Conservation (phyloP, 495 filamentous ascomycete species). For the Tuber borchii region DNA sequence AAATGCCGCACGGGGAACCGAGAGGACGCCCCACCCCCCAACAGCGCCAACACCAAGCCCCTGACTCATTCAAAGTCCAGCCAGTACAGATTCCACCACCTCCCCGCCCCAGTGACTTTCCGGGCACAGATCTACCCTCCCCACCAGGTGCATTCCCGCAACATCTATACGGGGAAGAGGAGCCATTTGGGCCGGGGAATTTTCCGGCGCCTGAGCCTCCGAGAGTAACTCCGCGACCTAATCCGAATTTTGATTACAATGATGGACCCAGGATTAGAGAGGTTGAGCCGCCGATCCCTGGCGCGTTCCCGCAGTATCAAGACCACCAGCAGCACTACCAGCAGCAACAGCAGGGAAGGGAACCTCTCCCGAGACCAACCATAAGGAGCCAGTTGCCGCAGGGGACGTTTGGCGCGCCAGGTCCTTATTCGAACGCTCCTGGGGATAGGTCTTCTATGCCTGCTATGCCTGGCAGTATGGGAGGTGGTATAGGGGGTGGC, state of each 20-base stretch:
- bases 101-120: neutral
- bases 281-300: neutral
- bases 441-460: neutral
- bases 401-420: neutral
- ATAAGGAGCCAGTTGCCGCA: neutral
- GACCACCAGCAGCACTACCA: neutral
- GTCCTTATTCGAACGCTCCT: neutral
- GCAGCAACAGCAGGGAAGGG: neutral
- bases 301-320: neutral
- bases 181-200: neutral
- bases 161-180: neutral
- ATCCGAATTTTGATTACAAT: neutral
- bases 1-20: neutral
- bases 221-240: neutral
- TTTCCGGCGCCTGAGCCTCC: neutral
- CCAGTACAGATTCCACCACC: constrained; percentile 1
- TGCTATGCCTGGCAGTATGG: neutral
- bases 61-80: neutral
- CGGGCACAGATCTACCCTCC: neutral
- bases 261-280: neutral
- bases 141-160: neutral
- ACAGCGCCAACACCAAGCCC: neutral
- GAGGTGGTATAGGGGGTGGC: neutral
- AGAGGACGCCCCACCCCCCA: neutral
- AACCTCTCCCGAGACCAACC: neutral